phyloP scores from a whole-genome alignment of 2,329 filamentous ascomycete genomes.

The Fusarium robinianum region DNA sequence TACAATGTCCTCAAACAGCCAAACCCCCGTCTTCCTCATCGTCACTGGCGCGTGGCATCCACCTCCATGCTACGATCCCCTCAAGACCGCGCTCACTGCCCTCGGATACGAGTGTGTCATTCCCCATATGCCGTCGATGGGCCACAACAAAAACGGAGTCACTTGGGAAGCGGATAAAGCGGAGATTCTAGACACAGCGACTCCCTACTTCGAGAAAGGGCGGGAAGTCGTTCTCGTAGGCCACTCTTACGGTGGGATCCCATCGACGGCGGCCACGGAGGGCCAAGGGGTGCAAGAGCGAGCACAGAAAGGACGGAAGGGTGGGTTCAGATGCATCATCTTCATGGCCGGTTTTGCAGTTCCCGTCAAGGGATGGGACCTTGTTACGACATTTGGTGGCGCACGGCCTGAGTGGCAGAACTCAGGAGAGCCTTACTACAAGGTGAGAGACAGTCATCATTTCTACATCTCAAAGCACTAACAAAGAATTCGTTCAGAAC shows the following conservation, averaged over 20 bases:
- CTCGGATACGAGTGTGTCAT: conserved; percentile 5
- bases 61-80: conserved; percentile 11
- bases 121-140: conserved; percentile 4
- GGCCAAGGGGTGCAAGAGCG: conserved; percentile 3
- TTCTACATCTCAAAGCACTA: neutral
- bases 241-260: conserved; percentile 21
- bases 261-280: conserved; percentile 7
- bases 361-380: conserved; percentile 18
- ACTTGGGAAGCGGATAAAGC: conserved; percentile 17
- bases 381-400: conserved; percentile 12
- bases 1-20: no score
- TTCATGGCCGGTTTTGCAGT: conserved; percentile 17
- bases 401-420: conserved; percentile 8
- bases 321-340: conserved; percentile 10
- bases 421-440: conserved; percentile 6
- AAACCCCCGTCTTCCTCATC: conserved; percentile 9
- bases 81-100: neutral
- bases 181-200: conserved; percentile 5
- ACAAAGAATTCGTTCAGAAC: neutral
- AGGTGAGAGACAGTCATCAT: neutral
- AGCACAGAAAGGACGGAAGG: conserved; percentile 4
- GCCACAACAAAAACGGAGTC: neutral
- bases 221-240: conserved; percentile 9
- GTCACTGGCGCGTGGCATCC: conserved; percentile 21
- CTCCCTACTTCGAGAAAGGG: neutral